Base-by-base conservation (phyloP, 306 rosid species). In the Senna tora region DNA sequence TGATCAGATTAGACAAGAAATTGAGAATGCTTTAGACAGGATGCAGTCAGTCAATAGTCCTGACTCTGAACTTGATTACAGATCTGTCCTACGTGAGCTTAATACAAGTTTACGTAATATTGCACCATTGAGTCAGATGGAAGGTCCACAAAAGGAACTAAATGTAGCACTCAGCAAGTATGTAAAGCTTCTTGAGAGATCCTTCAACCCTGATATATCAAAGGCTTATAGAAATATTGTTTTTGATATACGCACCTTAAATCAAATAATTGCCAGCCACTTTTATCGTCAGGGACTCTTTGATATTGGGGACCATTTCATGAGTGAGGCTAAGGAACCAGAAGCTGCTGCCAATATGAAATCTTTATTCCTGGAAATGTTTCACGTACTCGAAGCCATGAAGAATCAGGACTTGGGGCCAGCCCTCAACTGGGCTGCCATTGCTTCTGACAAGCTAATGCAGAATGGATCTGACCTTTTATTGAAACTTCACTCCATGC, bases 281-380 rank as follows among this genome's bases (percentile, higher is more conserved):
- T 89, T 91, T 84, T 91, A 87, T 80, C 88, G 84, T 66, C 88
- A 86, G 65, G 96, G 97, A 70, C 84, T 91, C 33, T 91, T 91
- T 43, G 95, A 91, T 74, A 70, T 89, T 51, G 99, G 97, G 41
- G 95, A 94, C 77, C 79, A 83, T 73, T 94, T 91, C 53, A 43
- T 83, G 46, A 65, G 65, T 7, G 97, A 85, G 76, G 83, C 93
- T 1, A 72, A 79, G 66, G 94, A 86, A 71, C 79, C 85, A 41
- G 96, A 87, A 77, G 80, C 89, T 72, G 86, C 82, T 28, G 87
- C 79, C 30, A 34, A 77, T 25, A 61, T 85, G 86, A 91, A 90
- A 85, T 78, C 86, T 50, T 84, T 83, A 51, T 94, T 94, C 71
- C 70, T 86, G 77, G 97, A 91, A 76, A 87, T 94, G 97, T 86